A percentile compares a stretch with the other conserved stretches of the same genome.
Conservation (phyloP, 352 stramenopile species). For the Phytopythium litorale region DNA sequence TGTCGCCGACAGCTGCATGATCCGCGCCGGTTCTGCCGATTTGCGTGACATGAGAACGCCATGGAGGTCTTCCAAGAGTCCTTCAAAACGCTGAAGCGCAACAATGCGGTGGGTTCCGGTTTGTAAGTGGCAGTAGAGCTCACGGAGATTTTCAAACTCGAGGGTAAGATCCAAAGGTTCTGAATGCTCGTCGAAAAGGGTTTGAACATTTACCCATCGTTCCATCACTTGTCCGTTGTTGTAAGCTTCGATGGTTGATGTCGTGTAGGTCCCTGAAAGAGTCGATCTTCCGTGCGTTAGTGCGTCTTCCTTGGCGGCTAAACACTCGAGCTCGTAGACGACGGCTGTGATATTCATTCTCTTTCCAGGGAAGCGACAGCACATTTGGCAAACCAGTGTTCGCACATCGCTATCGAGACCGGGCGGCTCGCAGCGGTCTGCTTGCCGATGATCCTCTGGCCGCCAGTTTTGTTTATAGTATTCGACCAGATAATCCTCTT, state of each 20-base stretch:
- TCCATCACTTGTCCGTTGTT: background rate
- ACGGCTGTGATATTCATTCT: slow-evolving; percentile 16
- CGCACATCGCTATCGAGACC: background rate
- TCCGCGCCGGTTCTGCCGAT: background rate
- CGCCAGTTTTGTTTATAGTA: background rate
- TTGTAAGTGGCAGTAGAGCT: too few species aligned
- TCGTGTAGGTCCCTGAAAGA: background rate
- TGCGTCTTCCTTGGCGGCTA: background rate
- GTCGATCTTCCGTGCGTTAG: background rate
- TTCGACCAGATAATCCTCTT: slow-evolving; percentile 18
- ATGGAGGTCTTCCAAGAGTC: background rate
- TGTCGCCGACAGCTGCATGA: background rate
- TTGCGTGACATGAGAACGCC: background rate
- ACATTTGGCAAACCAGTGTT: slow-evolving; percentile 26
- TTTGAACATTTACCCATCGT: background rate
- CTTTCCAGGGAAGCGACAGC: slow-evolving; percentile 14
- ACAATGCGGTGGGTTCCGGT: too few species aligned
- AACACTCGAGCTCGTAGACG: slow-evolving; percentile 5
- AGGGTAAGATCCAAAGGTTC: too few species aligned
- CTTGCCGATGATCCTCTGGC: background rate
- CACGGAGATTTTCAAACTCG: background rate
- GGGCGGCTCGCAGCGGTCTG: background rate
- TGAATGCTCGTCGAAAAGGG: background rate
- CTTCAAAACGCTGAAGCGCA: background rate
- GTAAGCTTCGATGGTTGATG: background rate